Conservation (phyloP, 2,329 filamentous ascomycete genomes). For the Penicillium thymicola region DNA sequence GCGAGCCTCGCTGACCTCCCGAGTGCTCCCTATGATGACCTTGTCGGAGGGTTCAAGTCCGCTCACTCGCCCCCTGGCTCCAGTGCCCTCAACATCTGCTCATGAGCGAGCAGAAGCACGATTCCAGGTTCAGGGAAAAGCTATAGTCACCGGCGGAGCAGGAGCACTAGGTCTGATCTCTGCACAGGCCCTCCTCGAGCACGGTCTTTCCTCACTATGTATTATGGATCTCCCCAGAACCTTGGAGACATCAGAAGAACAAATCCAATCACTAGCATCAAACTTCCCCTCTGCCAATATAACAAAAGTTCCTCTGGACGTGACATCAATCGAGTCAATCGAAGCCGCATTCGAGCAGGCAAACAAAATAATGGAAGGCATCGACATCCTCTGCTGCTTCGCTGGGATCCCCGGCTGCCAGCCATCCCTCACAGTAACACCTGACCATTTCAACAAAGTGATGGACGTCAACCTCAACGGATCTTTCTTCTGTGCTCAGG, state of each 20-base stretch:
- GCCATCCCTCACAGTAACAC: slow-evolving; percentile 58
- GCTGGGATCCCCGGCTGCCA: slow-evolving; percentile 65
- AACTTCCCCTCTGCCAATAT: slow-evolving; percentile 57
- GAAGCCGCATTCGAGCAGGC: slow-evolving; percentile 20
- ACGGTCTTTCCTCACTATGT: slow-evolving; percentile 58
- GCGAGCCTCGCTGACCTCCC: slow-evolving; percentile 6
- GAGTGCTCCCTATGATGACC: slow-evolving; percentile 16
- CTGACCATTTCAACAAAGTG: slow-evolving; percentile 59
- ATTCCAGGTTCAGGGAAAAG: slow-evolving; percentile 23
- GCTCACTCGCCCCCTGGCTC: slow-evolving; percentile 8
- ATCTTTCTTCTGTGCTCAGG: slow-evolving; percentile 67
- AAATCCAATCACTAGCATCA: slow-evolving; percentile 47
- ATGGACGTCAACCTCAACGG: slow-evolving; percentile 72
- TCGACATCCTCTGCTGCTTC: slow-evolving; percentile 61
- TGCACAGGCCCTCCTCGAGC: slow-evolving; percentile 64
- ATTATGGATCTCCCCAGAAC: slow-evolving; percentile 57
- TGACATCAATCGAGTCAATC: slow-evolving; percentile 50
- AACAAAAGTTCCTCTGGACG: slow-evolving; percentile 53
- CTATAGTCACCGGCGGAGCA: slow-evolving; percentile 60
- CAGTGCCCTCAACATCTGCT: slow-evolving; percentile 1
- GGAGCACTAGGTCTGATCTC: slow-evolving; percentile 61
- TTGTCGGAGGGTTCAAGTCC: slow-evolving; percentile 16
- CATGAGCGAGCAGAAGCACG: slow-evolving; percentile 13
- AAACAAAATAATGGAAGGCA: slow-evolving; percentile 43
- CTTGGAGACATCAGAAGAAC: slow-evolving; percentile 35